Percentiles rank a stretch among this genome's conserved stretches.
phyloP scores from a whole-genome alignment of 768 basidiomycete species.

The Pulveroboletus sp. region DNA sequence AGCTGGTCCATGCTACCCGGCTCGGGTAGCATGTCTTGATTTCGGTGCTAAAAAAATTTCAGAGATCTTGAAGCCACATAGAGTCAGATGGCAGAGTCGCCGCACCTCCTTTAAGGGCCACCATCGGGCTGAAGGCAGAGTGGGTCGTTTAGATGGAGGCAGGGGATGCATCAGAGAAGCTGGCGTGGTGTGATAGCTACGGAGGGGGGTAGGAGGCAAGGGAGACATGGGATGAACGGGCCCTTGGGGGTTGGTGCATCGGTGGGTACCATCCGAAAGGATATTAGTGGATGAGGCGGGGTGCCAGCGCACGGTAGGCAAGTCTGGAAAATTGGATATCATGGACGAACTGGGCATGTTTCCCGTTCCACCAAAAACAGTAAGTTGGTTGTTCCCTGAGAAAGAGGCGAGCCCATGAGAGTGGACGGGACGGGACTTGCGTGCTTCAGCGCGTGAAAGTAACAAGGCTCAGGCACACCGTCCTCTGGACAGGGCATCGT shows the following conservation, averaged over 20 bases:
- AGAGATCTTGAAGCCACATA: no score
- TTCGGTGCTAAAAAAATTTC: no score
- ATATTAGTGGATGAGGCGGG: constrained; percentile 36
- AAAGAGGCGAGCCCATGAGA: constrained; percentile 3
- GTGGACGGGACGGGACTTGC: constrained; percentile 40
- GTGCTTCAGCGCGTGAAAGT: constrained; percentile 91
- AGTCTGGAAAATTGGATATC: constrained; percentile 90
- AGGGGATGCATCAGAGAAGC: no score
- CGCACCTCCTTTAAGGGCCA: no score
- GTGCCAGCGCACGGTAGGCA: constrained; percentile 68
- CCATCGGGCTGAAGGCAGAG: no score
- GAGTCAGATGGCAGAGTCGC: no score
- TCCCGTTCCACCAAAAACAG: constrained; percentile 96
- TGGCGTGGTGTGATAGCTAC: no score
- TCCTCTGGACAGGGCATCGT: constrained; percentile 59
- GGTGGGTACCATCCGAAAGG: constrained; percentile 35
- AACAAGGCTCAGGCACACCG: constrained; percentile 75
- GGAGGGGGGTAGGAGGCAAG: no score
- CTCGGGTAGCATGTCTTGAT: no score
- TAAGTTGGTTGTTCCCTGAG: constrained; percentile 78
- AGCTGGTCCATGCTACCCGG: no score
- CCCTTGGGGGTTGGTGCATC: constrained; percentile 63
- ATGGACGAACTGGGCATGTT: constrained; percentile 63
- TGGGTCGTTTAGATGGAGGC: no score
- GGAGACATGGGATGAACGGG: constrained; percentile 93